Conservation (phyloP, 192 early-diverging fungal genomes). For the Hyaloraphidium curvatum region DNA sequence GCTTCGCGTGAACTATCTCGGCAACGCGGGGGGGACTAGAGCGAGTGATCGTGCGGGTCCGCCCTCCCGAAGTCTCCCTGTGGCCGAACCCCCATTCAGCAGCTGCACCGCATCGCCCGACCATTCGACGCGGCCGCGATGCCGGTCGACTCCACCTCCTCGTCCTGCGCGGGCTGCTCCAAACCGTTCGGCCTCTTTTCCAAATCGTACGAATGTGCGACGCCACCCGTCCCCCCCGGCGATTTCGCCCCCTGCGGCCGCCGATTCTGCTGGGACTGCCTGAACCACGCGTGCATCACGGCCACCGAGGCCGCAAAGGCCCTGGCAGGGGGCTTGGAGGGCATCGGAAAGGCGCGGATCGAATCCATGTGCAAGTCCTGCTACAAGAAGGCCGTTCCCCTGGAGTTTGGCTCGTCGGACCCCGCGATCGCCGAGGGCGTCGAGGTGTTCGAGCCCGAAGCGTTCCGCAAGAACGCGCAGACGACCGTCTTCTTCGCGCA, state of each 20-base stretch:
- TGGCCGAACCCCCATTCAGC: too few relatives aligned
- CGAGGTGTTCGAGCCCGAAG: neutral
- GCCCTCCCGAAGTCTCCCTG: too few relatives aligned
- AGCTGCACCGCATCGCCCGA: too few relatives aligned
- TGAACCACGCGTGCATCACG: neutral
- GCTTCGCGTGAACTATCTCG: too few relatives aligned
- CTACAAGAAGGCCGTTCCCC: conserved; percentile 7
- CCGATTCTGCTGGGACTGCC: neutral
- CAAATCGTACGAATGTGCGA: neutral
- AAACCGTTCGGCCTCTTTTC: conserved; percentile 3
- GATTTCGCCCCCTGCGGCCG: neutral
- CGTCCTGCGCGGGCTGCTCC: neutral
- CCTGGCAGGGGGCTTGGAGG: neutral
- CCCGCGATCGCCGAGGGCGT: neutral
- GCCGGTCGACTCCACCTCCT: too few relatives aligned
- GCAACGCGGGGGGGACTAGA: too few relatives aligned
- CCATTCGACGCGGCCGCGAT: too few relatives aligned
- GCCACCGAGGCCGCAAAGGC: neutral
- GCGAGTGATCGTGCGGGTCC: too few relatives aligned
- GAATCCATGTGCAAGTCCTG: conserved; percentile 7
- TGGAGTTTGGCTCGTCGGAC: conserved; percentile 6
- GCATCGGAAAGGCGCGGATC: neutral
- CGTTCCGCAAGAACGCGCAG: neutral
- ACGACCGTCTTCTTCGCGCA: conserved; percentile 9
- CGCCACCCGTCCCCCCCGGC: neutral